phyloP scores from a whole-genome alignment of 306 rosid species.

The Hylodesmum podocarpum region DNA sequence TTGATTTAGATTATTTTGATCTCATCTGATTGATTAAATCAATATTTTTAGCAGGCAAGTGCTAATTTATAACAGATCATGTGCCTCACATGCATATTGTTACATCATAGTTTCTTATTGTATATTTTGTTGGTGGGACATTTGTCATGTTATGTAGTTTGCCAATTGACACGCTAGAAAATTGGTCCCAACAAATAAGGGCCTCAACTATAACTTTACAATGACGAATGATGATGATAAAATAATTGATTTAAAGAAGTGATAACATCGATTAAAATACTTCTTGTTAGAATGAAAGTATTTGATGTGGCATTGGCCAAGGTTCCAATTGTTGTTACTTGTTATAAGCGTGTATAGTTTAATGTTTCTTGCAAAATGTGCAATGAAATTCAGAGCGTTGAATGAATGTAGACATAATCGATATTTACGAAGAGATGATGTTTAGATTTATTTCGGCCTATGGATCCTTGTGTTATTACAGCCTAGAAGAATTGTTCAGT shows the following conservation, averaged over 20 bases:
- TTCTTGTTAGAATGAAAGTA: conserved; percentile 4
- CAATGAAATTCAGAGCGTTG: background rate
- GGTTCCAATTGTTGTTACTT: background rate
- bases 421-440: background rate
- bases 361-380: background rate
- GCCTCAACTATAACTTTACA: conserved; percentile 11
- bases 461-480: background rate
- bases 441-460: no score
- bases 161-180: background rate
- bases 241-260: background rate
- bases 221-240: background rate
- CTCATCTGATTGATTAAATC: conserved; percentile 24
- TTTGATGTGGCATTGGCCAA: background rate
- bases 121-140: background rate
- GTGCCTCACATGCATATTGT: conserved; percentile 39
- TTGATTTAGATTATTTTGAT: no score
- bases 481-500: background rate
- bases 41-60: conserved; percentile 19
- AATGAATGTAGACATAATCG: background rate
- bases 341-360: background rate
- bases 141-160: background rate
- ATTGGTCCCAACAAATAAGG: conserved; percentile 3
- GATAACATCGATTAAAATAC: background rate
- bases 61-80: conserved; percentile 28
- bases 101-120: conserved; percentile 20